Evolutionary conservation across 2,329 filamentous ascomycete species (phyloP).

Genomic region (Aureobasidium namibiae): DNA sequence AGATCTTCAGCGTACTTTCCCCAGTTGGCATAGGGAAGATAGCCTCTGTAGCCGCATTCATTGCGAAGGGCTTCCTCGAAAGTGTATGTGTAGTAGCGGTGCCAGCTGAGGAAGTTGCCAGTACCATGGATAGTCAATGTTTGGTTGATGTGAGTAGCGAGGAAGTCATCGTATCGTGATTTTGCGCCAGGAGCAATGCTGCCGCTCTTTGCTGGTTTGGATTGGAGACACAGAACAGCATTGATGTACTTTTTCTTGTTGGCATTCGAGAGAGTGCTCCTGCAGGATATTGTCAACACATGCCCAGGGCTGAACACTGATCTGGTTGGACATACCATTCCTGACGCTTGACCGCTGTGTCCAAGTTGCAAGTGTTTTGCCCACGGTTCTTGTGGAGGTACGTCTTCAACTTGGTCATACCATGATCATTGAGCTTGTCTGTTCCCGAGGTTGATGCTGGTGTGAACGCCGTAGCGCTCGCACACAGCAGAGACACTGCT

Average conservation of each 20-base stretch:
- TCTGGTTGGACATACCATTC: slow-evolving; percentile 30
- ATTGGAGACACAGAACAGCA: slow-evolving; percentile 24
- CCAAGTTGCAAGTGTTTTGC: slow-evolving; percentile 14
- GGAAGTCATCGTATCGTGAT: slow-evolving; percentile 24
- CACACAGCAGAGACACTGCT: neutral
- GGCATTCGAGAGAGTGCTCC: slow-evolving; percentile 17
- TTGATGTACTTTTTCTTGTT: slow-evolving; percentile 24
- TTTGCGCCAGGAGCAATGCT: slow-evolving; percentile 20
- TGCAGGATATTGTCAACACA: neutral
- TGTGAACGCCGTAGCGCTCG: slow-evolving; percentile 15
- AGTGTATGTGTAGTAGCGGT: slow-evolving; percentile 34
- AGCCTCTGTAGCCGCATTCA: slow-evolving; percentile 36
- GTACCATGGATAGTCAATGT: slow-evolving; percentile 21
- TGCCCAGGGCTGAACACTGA: neutral
- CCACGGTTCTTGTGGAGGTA: neutral
- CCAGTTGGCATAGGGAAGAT: slow-evolving; percentile 47
- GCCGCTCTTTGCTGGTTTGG: slow-evolving; percentile 18
- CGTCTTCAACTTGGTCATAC: slow-evolving; percentile 21
- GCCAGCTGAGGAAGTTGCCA: slow-evolving; percentile 26
- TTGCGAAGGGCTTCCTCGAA: slow-evolving; percentile 34
- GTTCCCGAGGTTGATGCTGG: slow-evolving; percentile 21
- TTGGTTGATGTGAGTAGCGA: slow-evolving; percentile 22
- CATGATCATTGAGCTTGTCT: slow-evolving; percentile 19
- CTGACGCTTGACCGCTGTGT: slow-evolving; percentile 32
- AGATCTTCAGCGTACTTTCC: slow-evolving; percentile 37